These are phyloP conservation scores for Buddleja alternifolia DNA, from an alignment of 257 asterid genomes.

Conservation along the genomic window DNA sequence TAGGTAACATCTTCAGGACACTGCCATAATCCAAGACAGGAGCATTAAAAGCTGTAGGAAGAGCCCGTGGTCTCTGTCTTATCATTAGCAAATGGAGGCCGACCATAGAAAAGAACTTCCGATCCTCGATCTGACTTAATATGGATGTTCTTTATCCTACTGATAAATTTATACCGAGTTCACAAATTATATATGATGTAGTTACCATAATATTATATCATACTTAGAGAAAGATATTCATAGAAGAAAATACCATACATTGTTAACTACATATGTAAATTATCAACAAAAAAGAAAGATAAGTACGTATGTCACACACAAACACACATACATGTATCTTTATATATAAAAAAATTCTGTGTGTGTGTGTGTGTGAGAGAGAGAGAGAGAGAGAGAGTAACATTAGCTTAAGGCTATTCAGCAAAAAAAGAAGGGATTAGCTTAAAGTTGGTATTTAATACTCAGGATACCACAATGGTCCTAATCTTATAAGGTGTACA, in stretches of 20 bases:
- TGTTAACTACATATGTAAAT: background rate
- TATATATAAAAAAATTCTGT: no score
- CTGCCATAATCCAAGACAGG: constrained; percentile 1
- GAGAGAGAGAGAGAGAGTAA: no score
- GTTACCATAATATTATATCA: background rate
- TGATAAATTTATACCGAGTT: background rate
- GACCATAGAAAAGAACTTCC: background rate
- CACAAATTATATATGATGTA: background rate
- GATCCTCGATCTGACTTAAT: constrained; percentile 3
- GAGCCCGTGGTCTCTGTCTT: background rate
- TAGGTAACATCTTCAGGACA: background rate
- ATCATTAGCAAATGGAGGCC: background rate
- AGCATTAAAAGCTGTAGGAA: background rate
- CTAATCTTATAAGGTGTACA: constrained; percentile 9
- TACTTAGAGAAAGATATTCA: background rate
- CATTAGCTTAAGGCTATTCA: background rate
- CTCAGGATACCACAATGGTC: background rate
- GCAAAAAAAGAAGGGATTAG: background rate
- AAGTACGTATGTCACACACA: no score
- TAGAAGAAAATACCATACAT: background rate
- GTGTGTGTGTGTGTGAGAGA: no score
- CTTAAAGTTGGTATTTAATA: background rate
- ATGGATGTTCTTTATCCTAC: background rate
- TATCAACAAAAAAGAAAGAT: no score
- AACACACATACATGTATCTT: background rate